phyloP scores from a whole-genome alignment of 441 rosid species.

The Hypseocharis bilobata region DNA sequence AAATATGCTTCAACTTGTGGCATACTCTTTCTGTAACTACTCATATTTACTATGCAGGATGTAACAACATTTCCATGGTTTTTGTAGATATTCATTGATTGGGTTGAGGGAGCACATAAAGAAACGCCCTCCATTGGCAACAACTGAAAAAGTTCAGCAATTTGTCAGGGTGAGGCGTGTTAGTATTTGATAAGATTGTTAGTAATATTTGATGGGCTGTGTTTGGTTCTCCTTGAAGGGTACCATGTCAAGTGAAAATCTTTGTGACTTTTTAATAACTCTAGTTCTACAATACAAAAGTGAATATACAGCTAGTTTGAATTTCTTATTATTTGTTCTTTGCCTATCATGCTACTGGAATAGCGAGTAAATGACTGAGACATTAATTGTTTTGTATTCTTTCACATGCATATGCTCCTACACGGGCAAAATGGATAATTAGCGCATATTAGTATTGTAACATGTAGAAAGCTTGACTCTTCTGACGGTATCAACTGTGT shows the following conservation, averaged over 20 bases:
- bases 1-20: background rate
- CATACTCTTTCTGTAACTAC: background rate
- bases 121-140: slow-evolving; percentile 92
- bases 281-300: background rate
- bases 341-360: background rate
- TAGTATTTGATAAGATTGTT: slow-evolving; percentile 9
- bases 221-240: background rate
- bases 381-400: too few relatives aligned
- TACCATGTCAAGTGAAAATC: background rate
- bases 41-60: background rate
- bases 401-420: too few relatives aligned
- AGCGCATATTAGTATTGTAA: too few relatives aligned
- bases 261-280: background rate
- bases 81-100: slow-evolving; percentile 57
- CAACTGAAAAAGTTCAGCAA: slow-evolving; percentile 87
- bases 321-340: background rate
- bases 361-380: too few relatives aligned
- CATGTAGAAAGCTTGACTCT: slow-evolving; percentile 1
- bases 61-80: slow-evolving; percentile 4
- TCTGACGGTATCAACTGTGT: background rate
- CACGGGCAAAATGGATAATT: too few relatives aligned
- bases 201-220: background rate
- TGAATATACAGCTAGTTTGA: background rate
- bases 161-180: slow-evolving; percentile 67
- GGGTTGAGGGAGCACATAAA: slow-evolving; percentile 89